These are phyloP conservation scores for Mercurialis annua DNA, from an alignment of 345 rosid species.

Conservation along the genomic window DNA sequence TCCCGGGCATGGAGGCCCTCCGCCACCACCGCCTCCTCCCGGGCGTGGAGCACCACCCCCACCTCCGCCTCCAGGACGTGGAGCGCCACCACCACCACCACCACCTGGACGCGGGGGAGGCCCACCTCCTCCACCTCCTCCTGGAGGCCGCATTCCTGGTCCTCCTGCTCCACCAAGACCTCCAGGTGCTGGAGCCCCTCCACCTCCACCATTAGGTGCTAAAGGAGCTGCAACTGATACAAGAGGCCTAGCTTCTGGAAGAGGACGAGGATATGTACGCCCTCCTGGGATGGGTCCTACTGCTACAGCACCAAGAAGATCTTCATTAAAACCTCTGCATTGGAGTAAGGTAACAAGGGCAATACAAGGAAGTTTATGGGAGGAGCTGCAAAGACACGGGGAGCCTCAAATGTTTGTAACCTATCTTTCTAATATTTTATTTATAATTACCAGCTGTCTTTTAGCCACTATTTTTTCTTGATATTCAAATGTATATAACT, in stretches of 20 bases:
- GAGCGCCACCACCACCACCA: constrained; percentile 52
- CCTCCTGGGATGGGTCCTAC: constrained; percentile 30
- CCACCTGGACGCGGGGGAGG: constrained; percentile 23
- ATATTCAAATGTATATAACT: not conserved
- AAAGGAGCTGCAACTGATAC: constrained; percentile 43
- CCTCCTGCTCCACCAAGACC: constrained; percentile 67
- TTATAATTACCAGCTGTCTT: constrained; percentile 10
- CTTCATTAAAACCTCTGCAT: constrained; percentile 91
- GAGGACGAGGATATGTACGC: constrained; percentile 73
- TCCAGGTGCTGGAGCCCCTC: constrained; percentile 71
- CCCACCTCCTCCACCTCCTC: constrained; percentile 66
- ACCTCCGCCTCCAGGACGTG: constrained; percentile 27
- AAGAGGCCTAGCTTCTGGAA: constrained; percentile 43
- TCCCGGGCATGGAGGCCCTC: constrained; percentile 17
- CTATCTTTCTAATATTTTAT: constrained; percentile 19
- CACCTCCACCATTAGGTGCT: constrained; percentile 65
- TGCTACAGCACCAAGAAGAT: constrained; percentile 55
- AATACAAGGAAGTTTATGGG: constrained; percentile 98
- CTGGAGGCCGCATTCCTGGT: constrained; percentile 53
- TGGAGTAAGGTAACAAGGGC: constrained; percentile 99
- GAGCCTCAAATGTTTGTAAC: constrained; percentile 67
- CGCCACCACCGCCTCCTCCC: constrained; percentile 31
- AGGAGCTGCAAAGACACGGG: constrained; percentile 87
- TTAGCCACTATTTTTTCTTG: constrained; percentile 8
- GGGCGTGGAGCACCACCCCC: constrained; percentile 17